A percentile compares a stretch with the other conserved stretches of the same genome.
phyloP scores from a whole-genome alignment of 306 rosid species.

The Purshia tridentata region DNA sequence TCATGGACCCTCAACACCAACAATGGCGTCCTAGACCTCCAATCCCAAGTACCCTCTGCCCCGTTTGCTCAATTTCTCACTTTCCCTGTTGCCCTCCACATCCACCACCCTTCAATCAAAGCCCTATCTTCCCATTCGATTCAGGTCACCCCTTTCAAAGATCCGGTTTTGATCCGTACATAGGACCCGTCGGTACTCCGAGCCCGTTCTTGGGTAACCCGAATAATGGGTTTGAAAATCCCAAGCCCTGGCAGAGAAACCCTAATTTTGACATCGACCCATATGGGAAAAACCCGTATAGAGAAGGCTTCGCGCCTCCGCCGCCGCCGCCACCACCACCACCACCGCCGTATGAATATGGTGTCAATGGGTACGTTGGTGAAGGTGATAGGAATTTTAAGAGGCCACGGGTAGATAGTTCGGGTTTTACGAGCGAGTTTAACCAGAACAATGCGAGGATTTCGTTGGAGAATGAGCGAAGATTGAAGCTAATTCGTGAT shows the following conservation, averaged over 20 bases:
- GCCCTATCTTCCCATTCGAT: constrained; percentile 29
- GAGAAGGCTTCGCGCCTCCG: constrained; percentile 20
- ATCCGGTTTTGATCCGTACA: constrained; percentile 28
- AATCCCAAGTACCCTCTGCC: constrained; percentile 41
- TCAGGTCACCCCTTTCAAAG: constrained; percentile 24
- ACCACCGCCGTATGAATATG: constrained; percentile 29
- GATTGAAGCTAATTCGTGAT: constrained; percentile 81
- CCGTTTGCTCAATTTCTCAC: constrained; percentile 44
- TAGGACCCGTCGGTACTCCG: constrained; percentile 14
- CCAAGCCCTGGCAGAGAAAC: constrained; percentile 30
- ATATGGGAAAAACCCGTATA: constrained; percentile 25
- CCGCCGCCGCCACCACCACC: constrained; percentile 9
- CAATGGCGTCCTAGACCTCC: constrained; percentile 55
- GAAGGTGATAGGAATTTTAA: constrained; percentile 57
- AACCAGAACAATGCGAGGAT: constrained; percentile 10
- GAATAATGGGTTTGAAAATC: constrained; percentile 30
- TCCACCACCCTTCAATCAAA: constrained; percentile 39
- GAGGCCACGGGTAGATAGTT: constrained; percentile 58
- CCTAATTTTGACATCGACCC: constrained; percentile 32
- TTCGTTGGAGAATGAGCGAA: constrained; percentile 57
- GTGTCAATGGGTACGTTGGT: constrained; percentile 25
- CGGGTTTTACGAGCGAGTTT: constrained; percentile 18
- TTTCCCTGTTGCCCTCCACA: constrained; percentile 57
- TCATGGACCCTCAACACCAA: constrained; percentile 40
- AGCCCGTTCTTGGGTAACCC: constrained; percentile 20